Evolutionary conservation across 2,329 filamentous ascomycete genomes (phyloP), one percentile per base, ranked within the genome.

Genomic region (Tolypocladium cylindrosporum): DNA sequence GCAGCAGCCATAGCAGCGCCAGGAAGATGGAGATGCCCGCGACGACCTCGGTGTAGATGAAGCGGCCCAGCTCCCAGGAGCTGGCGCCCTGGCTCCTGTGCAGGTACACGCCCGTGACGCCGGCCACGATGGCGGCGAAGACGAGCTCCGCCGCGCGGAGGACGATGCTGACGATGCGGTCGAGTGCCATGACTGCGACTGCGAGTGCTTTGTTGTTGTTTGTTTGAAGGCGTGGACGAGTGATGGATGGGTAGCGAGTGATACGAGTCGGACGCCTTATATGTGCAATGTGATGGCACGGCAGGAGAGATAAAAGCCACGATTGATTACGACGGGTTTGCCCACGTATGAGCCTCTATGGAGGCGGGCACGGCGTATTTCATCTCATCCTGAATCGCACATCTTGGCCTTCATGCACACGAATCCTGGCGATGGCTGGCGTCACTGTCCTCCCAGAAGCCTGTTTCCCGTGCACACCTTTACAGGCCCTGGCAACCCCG

Each of bases 21-120:
- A 90, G 75, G 45, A 92, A 70, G 57, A 91, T 83, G 14, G 85
- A 83, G 21, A 92, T 67, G 24, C 79, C 85, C 3, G 89, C 86
- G 43, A 91, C 79, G 21, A 90, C 82, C 67, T 88, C 82, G 52
- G 87, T 83, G 76, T 90, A 92, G 73, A 92, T 90, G 75, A 87
- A 85, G 58, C 88, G 85, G 41, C 79, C 84, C 11, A 70, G 67
- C 43, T 81, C 74, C 78, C 82, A 85, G 59, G 76, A 71, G 56
- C 78, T 76, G 41, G 76, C 70, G 27, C 24, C 45, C 13, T 74
- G 60, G 55, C 75, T 74, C 3, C 72, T 63, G 68, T 84, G 79
- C 34, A 91, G 81, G 69, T 87, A 88, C 62, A 82, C 70, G 55
- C 86, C 87, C 59, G 86, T 84, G 61, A 91, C 77, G 60, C 87